phyloP scores from a whole-genome alignment of 345 rosid genomes.

The Trapa incisa region DNA sequence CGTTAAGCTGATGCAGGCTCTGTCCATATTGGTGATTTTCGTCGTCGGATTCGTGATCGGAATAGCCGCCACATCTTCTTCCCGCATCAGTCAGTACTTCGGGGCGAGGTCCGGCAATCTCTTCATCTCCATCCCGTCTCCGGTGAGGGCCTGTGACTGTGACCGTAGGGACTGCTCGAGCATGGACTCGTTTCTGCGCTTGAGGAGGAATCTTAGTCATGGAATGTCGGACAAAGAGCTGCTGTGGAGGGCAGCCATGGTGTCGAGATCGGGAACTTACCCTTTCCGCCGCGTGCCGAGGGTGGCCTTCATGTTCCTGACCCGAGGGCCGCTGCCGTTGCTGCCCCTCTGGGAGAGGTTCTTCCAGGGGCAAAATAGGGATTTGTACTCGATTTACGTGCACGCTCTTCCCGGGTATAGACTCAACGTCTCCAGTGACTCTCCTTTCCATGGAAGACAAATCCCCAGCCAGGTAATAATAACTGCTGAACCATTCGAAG shows the following conservation, averaged over 20 bases:
- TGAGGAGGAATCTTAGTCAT: constrained; percentile 35
- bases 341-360: constrained; percentile 86
- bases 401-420: constrained; percentile 44
- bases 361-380: constrained; percentile 40
- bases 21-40: constrained; percentile 50
- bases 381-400: constrained; percentile 48
- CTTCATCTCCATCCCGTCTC: too few relatives aligned
- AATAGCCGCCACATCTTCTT: constrained; percentile 31
- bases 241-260: constrained; percentile 82
- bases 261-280: constrained; percentile 39
- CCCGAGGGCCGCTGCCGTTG: constrained; percentile 83
- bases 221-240: constrained; percentile 46
- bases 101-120: neutral
- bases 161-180: constrained; percentile 24
- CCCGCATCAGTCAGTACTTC: constrained; percentile 54
- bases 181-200: constrained; percentile 33
- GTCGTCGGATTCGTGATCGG: constrained; percentile 70
- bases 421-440: constrained; percentile 45
- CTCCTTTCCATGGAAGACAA: constrained; percentile 53
- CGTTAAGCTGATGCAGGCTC: constrained; percentile 2
- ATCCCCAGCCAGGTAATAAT: constrained; percentile 63
- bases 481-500: neutral
- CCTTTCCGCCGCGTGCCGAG: constrained; percentile 57
- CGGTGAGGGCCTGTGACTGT: neutral
- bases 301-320: constrained; percentile 76